phyloP scores from a whole-genome alignment of 2,329 filamentous ascomycete genomes.

The Sporothrix globosa region DNA sequence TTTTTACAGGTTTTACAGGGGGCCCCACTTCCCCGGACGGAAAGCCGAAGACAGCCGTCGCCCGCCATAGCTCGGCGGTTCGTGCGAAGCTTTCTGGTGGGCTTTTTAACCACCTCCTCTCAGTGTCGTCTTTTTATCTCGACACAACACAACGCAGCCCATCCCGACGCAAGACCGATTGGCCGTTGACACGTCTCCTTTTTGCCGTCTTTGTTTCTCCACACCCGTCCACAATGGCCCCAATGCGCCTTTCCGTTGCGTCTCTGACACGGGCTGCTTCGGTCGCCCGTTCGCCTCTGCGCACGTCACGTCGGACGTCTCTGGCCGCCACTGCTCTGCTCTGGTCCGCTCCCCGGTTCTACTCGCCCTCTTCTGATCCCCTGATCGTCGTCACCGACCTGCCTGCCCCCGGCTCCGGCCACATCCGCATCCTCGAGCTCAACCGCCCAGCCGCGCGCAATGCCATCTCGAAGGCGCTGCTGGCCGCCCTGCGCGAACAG shows the following conservation, averaged over 20 bases:
- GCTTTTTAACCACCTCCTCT: not conserved
- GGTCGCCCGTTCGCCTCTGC: constrained; percentile 69
- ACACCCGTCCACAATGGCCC: constrained; percentile 16
- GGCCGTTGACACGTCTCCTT: not conserved
- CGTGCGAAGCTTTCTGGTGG: not conserved
- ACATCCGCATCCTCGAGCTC: constrained; percentile 84
- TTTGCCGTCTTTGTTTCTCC: too few species aligned
- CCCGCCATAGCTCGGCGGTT: constrained; percentile 2
- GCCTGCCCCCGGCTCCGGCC: constrained; percentile 76
- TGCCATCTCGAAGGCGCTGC: constrained; percentile 80
- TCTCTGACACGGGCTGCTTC: constrained; percentile 48
- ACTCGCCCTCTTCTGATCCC: constrained; percentile 47
- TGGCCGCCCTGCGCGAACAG: constrained; percentile 71
- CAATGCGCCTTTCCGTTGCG: constrained; percentile 12
- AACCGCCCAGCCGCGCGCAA: constrained; percentile 86
- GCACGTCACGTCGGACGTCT: constrained; percentile 51
- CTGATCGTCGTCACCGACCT: constrained; percentile 73
- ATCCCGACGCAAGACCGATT: not conserved
- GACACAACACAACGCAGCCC: not conserved
- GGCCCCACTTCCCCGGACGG: constrained; percentile 31
- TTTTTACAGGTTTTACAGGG: constrained; percentile 7
- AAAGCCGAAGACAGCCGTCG: constrained; percentile 29
- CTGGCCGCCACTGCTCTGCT: constrained; percentile 41
- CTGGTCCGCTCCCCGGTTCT: constrained; percentile 30
- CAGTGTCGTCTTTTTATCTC: not conserved